Evolutionary conservation across 345 rosid species (phyloP).

Genomic region (Erodium maritimum): DNA sequence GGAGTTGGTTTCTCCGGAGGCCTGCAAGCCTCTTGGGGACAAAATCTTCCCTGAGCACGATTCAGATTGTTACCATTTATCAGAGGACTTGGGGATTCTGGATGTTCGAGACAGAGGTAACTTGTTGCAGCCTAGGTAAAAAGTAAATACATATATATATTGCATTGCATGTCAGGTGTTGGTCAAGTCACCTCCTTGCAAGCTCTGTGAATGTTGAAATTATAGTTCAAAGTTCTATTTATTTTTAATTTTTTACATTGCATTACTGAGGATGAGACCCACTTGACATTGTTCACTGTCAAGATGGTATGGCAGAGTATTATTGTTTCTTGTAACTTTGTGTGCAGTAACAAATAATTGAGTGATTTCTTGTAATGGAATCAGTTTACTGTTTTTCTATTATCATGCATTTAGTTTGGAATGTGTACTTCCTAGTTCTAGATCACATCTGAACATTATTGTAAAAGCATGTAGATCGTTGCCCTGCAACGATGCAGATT

Average conservation of each 20-base stretch:
- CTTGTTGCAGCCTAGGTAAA: constrained; percentile 62
- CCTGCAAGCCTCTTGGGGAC: constrained; percentile 51
- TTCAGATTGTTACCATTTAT: constrained; percentile 53
- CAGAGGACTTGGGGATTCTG: constrained; percentile 25
- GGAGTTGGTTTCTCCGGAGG: constrained; percentile 54
- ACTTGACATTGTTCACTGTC: no score
- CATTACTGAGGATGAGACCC: not conserved
- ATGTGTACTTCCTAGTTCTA: no score
- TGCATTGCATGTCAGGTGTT: not conserved
- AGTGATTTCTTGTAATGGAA: constrained; percentile 21
- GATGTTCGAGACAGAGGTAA: constrained; percentile 33
- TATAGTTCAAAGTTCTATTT: not conserved
- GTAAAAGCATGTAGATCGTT: no score
- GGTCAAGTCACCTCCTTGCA: not conserved
- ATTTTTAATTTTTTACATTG: no score
- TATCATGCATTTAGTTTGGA: not conserved
- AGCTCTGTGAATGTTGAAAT: not conserved
- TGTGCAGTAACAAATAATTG: constrained; percentile 57
- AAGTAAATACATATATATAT: not conserved
- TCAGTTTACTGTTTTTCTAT: not conserved
- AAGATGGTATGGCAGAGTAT: constrained; percentile 9
- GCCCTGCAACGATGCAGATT: no score
- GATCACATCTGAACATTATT: no score
- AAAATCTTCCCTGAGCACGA: constrained; percentile 47
- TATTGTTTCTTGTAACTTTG: constrained; percentile 50